These are phyloP conservation scores for Primulina eburnea DNA, from an alignment of 257 asterid genomes.

Conservation along the genomic window DNA sequence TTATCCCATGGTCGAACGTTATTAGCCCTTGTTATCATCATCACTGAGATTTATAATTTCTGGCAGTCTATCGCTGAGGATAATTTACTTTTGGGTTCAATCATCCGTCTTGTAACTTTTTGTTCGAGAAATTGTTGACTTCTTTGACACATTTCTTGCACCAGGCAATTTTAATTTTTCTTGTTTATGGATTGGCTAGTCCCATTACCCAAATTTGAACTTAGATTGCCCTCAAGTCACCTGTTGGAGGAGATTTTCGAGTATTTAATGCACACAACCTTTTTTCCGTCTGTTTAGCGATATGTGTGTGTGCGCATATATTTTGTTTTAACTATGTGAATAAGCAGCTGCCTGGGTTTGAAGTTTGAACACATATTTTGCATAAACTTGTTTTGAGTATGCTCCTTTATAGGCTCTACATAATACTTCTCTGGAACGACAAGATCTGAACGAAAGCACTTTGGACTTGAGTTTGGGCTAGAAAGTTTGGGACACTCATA, in stretches of 20 bases:
- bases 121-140: neutral
- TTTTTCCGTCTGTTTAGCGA: neutral
- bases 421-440: constrained; percentile 41
- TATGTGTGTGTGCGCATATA: neutral
- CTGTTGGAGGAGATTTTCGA: neutral
- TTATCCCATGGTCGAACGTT: neutral
- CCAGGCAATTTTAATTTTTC: neutral
- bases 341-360: neutral
- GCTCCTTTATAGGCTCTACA: constrained; percentile 35
- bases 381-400: constrained; percentile 9
- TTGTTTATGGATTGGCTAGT: neutral
- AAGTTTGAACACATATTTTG: neutral
- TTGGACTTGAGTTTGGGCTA: constrained; percentile 77
- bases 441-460: constrained; percentile 77
- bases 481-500: constrained; percentile 43
- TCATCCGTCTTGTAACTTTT: neutral
- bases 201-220: neutral
- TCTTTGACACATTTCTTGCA: neutral
- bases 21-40: neutral
- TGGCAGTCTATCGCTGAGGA: neutral
- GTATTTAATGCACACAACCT: neutral
- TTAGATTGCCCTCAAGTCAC: neutral
- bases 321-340: neutral
- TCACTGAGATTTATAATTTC: neutral
- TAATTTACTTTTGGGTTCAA: neutral